A percentile compares a stretch with the other conserved stretches of the same genome.
Conservation (phyloP, 2,329 filamentous ascomycete genomes). For the Chalaropsis thielavioides region DNA sequence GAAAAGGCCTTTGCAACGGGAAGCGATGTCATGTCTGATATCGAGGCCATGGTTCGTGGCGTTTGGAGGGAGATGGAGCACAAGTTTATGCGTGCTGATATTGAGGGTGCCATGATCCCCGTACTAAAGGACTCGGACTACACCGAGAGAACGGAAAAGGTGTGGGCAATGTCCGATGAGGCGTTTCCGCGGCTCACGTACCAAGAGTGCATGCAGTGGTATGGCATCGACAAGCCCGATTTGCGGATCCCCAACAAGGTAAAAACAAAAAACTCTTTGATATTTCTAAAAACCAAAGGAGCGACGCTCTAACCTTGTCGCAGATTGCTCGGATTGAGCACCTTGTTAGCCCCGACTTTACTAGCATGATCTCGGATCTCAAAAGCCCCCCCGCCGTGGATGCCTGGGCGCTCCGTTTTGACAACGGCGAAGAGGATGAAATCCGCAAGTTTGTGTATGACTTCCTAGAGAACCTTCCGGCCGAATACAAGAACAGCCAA, state of each 20-base stretch:
- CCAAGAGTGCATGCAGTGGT: slow-evolving; percentile 58
- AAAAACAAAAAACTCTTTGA: slow-evolving; percentile 23
- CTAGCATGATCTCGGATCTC: slow-evolving; percentile 59
- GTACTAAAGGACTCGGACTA: slow-evolving; percentile 19
- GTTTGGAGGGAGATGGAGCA: slow-evolving; percentile 40
- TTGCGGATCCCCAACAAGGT: slow-evolving; percentile 57
- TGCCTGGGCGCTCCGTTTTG: slow-evolving; percentile 51
- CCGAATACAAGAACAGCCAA: slow-evolving; percentile 49
- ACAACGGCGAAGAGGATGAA: slow-evolving; percentile 34
- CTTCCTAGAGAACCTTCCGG: slow-evolving; percentile 54
- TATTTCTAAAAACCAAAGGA: background rate
- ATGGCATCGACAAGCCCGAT: slow-evolving; percentile 89
- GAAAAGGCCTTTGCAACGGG: slow-evolving; percentile 79
- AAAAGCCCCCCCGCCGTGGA: slow-evolving; percentile 61
- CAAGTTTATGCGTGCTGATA: slow-evolving; percentile 25
- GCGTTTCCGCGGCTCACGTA: slow-evolving; percentile 54
- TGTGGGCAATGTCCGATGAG: slow-evolving; percentile 22
- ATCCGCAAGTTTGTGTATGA: slow-evolving; percentile 47
- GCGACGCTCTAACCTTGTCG: slow-evolving; percentile 19
- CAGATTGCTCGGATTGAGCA: slow-evolving; percentile 54
- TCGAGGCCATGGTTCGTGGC: slow-evolving; percentile 38
- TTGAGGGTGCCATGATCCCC: slow-evolving; percentile 24
- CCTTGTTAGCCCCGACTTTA: slow-evolving; percentile 47
- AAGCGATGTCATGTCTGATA: slow-evolving; percentile 47
- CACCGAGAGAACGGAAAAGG: background rate